Evolutionary conservation across 305 asterid genomes (phyloP).

Genomic region (Fraxinus greggii): DNA sequence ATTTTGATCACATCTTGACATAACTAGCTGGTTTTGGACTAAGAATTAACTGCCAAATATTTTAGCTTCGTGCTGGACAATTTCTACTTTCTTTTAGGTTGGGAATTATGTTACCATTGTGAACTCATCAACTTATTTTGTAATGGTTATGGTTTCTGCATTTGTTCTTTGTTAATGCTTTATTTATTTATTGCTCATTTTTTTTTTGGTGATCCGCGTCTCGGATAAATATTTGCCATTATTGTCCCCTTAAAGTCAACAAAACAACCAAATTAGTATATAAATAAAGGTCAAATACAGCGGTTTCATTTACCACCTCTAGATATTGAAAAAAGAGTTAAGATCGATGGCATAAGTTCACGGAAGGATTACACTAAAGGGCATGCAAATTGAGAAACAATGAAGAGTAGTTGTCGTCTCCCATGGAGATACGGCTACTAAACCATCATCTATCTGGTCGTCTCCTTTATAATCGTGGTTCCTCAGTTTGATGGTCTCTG

Average conservation of each 20-base stretch:
- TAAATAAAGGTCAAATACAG: not conserved
- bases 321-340: not conserved
- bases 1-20: not conserved
- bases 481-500: slow-evolving; percentile 74
- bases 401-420: not conserved
- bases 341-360: not conserved
- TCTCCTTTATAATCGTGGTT: not conserved
- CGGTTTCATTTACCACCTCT: not conserved
- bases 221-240: not conserved
- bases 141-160: not conserved
- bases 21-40: not conserved
- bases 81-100: not conserved
- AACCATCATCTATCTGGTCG: not conserved
- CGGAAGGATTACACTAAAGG: not conserved
- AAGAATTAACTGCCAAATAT: not conserved
- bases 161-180: not conserved
- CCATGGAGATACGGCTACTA: not conserved
- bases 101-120: not conserved
- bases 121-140: not conserved
- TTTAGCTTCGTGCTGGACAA: not conserved
- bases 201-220: not conserved
- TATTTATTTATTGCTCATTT: not conserved
- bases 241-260: not conserved
- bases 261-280: not conserved
- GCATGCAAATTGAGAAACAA: not conserved